Percentiles rank a stretch among this genome's conserved stretches.
Evolutionary conservation across 768 basidiomycete species (phyloP).

Genomic region (Psilocybe subaeruginosa): DNA sequence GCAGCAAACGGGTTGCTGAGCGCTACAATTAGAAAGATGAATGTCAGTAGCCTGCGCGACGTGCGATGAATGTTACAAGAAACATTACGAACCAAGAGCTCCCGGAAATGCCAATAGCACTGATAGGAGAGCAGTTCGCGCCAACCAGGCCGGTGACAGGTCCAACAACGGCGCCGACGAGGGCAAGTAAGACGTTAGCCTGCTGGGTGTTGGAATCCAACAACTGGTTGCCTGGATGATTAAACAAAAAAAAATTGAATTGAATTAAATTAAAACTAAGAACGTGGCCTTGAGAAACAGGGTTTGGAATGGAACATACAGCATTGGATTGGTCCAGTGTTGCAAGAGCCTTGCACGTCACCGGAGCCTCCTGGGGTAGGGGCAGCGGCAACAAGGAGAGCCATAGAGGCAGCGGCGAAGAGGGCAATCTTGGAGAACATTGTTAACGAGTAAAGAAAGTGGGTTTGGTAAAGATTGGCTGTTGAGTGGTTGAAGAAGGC

Average conservation of each 20-base stretch:
- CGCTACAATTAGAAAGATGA: neutral
- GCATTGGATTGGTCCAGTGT: conserved; percentile 31
- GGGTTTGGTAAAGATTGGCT: conserved; percentile 12
- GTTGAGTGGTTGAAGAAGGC: conserved; percentile 9
- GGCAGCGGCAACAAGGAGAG: conserved; percentile 31
- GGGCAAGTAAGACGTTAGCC: neutral
- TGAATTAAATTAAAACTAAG: neutral
- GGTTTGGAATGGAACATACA: conserved; percentile 15
- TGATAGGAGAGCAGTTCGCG: conserved; percentile 26
- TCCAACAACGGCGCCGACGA: conserved; percentile 14
- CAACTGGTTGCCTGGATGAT: conserved; percentile 20
- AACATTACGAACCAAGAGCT: neutral
- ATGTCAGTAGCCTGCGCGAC: neutral
- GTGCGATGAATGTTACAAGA: conserved; percentile 1
- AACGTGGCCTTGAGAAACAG: too few relatives aligned
- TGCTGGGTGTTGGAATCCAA: conserved; percentile 10
- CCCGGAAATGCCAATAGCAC: conserved; percentile 21
- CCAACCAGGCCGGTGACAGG: conserved; percentile 10
- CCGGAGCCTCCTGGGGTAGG: conserved; percentile 15
- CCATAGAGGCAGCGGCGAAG: conserved; percentile 25
- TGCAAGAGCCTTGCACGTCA: conserved; percentile 22
- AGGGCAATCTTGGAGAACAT: conserved; percentile 35
- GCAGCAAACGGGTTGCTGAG: conserved; percentile 29
- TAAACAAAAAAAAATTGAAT: neutral
- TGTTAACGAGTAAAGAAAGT: conserved; percentile 11